Percentiles rank a stretch among this genome's conserved stretches.
Conservation (phyloP, 2,329 filamentous ascomycete genomes). For the Botrytis fabae region DNA sequence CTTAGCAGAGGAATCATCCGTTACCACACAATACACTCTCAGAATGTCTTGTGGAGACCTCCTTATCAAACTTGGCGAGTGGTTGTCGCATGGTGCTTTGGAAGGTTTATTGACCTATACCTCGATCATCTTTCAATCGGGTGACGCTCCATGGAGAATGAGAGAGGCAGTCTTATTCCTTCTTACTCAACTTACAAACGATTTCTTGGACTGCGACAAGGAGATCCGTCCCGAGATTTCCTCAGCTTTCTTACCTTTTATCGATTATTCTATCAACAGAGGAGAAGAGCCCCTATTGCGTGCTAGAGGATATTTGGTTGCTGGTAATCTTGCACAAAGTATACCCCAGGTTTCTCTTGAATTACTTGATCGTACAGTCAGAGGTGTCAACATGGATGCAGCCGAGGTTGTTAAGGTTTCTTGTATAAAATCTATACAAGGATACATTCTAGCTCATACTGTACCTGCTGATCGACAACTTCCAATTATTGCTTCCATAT, state of each 20-base stretch:
- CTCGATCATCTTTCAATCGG: slow-evolving; percentile 66
- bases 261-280: slow-evolving; percentile 72
- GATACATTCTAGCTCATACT: slow-evolving; percentile 55
- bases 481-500: slow-evolving; percentile 59
- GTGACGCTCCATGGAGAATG: slow-evolving; percentile 55
- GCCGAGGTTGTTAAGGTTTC: slow-evolving; percentile 91
- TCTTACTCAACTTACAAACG: slow-evolving; percentile 78
- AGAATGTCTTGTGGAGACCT: slow-evolving; percentile 90
- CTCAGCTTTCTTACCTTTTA: slow-evolving; percentile 74
- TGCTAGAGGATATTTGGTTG: slow-evolving; percentile 83
- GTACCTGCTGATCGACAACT: slow-evolving; percentile 58
- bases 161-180: slow-evolving; percentile 84
- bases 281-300: slow-evolving; percentile 73
- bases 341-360: slow-evolving; percentile 59
- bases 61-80: slow-evolving; percentile 88
- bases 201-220: slow-evolving; percentile 78
- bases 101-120: slow-evolving; percentile 79
- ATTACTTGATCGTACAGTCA: slow-evolving; percentile 71
- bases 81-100: slow-evolving; percentile 73
- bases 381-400: slow-evolving; percentile 71
- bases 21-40: slow-evolving; percentile 94
- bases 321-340: slow-evolving; percentile 74
- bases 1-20: slow-evolving; percentile 89
- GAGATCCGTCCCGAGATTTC: slow-evolving; percentile 68
- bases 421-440: slow-evolving; percentile 83